Conservation (phyloP, 2,329 filamentous ascomycete genomes). For the Aspergillus tamarii region DNA sequence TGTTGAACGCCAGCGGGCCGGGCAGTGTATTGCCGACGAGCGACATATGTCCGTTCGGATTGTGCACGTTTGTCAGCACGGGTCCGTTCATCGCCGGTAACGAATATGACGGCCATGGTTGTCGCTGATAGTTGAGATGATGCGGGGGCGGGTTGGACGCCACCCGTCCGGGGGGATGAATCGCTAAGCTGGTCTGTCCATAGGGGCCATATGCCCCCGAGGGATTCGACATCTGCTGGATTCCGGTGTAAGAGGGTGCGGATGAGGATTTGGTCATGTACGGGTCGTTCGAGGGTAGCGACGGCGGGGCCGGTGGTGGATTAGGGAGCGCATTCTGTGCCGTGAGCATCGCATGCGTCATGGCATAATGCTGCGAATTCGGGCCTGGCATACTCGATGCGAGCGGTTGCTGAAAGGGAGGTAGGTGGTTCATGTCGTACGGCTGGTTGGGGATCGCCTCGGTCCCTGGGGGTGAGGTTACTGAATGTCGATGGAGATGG, state of each 20-base stretch:
- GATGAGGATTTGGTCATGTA: slow-evolving; percentile 56
- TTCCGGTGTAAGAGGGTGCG: slow-evolving; percentile 46
- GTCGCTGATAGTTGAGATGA: slow-evolving; percentile 44
- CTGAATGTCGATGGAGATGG: slow-evolving; percentile 55
- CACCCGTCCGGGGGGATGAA: slow-evolving; percentile 52
- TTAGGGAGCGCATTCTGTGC: slow-evolving; percentile 45
- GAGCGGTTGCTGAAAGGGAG: slow-evolving; percentile 64
- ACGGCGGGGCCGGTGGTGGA: slow-evolving; percentile 52
- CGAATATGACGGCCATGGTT: slow-evolving; percentile 55
- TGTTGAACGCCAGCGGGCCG: slow-evolving; percentile 62
- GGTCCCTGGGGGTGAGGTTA: slow-evolving; percentile 62
- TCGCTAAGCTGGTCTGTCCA: slow-evolving; percentile 45
- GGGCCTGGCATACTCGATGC: slow-evolving; percentile 45
- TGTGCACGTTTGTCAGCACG: slow-evolving; percentile 78
- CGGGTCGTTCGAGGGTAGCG: slow-evolving; percentile 62
- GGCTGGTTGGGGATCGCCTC: slow-evolving; percentile 66
- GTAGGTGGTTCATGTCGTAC: slow-evolving; percentile 66
- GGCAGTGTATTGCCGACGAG: slow-evolving; percentile 65
- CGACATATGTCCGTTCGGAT: slow-evolving; percentile 71
- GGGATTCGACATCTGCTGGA: slow-evolving; percentile 54
- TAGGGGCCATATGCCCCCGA: slow-evolving; percentile 47
- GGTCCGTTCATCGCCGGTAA: slow-evolving; percentile 67
- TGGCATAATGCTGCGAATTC: slow-evolving; percentile 48
- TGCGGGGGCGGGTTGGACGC: slow-evolving; percentile 33
- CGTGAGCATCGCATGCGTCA: slow-evolving; percentile 50